Percentiles rank a stretch among this genome's conserved stretches.
Conservation (phyloP, 345 rosid genomes). For the Eucalyptus cloeziana region DNA sequence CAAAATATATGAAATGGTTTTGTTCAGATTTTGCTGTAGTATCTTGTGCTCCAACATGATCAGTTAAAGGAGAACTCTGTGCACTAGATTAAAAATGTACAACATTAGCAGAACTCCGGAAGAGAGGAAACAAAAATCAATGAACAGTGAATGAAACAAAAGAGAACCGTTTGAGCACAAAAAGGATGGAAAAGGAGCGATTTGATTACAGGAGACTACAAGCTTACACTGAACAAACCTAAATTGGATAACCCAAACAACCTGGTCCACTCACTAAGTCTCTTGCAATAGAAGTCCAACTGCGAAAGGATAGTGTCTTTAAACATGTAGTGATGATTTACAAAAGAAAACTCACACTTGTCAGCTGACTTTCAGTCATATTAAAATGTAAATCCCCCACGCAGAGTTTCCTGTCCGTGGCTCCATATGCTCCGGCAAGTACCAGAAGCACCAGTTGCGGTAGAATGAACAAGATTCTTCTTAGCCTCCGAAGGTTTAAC, state of each 20-base stretch:
- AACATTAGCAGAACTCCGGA: neutral
- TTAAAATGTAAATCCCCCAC: conserved; percentile 89
- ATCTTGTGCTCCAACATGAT: conserved; percentile 74
- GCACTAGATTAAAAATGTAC: neutral
- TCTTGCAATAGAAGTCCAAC: neutral
- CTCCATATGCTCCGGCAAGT: conserved; percentile 53
- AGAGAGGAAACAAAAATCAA: neutral
- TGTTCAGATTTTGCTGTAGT: conserved; percentile 53
- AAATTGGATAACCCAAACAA: neutral
- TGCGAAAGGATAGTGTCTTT: neutral
- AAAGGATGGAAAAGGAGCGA: neutral
- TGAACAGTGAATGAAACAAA: neutral
- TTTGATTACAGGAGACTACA: neutral
- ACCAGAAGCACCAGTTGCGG: conserved; percentile 33
- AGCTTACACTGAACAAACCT: neutral
- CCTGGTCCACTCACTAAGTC: neutral
- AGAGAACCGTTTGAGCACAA: neutral
- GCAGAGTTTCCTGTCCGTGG: conserved; percentile 69
- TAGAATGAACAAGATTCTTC: conserved; percentile 84
- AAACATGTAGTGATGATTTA: neutral
- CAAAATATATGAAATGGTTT: no score
- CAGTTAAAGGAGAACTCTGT: conserved; percentile 81
- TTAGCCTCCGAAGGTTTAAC: conserved; percentile 98
- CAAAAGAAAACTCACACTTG: conserved; percentile 38
- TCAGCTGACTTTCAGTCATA: conserved; percentile 85